Evolutionary conservation across 306 rosid genomes (phyloP), one percentile per base, ranked within the genome.

Genomic region (Cicer yamashitae): DNA sequence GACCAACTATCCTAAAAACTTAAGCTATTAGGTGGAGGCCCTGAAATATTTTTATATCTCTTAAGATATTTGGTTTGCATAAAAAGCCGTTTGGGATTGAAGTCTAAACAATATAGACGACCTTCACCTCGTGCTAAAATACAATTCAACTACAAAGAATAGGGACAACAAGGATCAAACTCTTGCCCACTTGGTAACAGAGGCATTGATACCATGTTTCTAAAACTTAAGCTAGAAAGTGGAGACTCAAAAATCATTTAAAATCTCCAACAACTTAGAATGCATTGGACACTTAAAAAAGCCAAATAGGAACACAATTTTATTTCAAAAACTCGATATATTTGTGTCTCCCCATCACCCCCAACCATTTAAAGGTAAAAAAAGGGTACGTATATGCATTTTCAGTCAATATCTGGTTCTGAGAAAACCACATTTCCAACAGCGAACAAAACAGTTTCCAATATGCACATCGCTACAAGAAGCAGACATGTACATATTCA

Each of bases 401-500:
- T 9, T 70, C 56, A 13, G 57, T 46, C 48, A 68, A 45, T 37
- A 73, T 81, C 41, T 7, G 9, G 63, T 53, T 70, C 50, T 15
- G 7, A 25, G 51, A 58, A 56, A 68, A 63, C 38, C 14, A 67
- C 58, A 67, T 39, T 80, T 64, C 68, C 71, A 47, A 14, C 81
- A 18, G 72, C 72, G 41, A 67, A 54, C 17, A 10, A 60, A 74
- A 61, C 10, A 68, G 50, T 10, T 70, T 58, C 51, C 72, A 57
- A 8, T 50, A 57, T 57, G 50, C 11, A 51, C 70, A 61, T 67
- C 66, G 18, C 64, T n/a, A 66, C 68, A 30, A 72, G 78, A 78
- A 74, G 72, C 73, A 74, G 70, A 41, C 71, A 71, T 37, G 64
- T 17, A 63, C 46, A 76, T 66, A 72, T 84, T 80, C 69, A 51